Evolutionary conservation across 768 basidiomycete genomes (phyloP).

Genomic region (Chlorophyllum brunneum): DNA sequence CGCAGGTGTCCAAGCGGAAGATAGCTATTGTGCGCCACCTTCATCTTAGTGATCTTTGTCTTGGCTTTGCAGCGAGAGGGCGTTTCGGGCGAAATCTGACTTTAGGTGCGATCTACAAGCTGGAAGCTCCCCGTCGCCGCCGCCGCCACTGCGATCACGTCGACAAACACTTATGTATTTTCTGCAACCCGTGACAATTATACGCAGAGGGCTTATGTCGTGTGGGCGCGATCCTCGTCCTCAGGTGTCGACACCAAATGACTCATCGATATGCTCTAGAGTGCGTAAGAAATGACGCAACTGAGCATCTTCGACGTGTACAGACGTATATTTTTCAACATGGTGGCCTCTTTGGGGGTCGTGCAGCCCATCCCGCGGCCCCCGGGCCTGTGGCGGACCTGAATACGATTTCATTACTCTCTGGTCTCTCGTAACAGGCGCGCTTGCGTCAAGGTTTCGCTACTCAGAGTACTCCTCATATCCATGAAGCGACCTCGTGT

Average conservation of each 20-base stretch:
- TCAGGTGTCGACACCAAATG: not conserved
- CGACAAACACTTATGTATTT: not conserved
- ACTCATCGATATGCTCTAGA: not conserved
- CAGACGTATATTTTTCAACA: not conserved
- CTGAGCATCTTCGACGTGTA: not conserved
- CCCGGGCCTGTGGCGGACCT: conserved; percentile 4
- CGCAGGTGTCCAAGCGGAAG: not conserved
- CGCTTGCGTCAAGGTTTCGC: conserved; percentile 1
- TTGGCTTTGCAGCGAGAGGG: not conserved
- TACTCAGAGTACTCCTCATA: not conserved
- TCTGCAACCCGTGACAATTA: not conserved
- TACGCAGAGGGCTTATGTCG: not conserved
- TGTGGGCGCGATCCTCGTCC: not conserved
- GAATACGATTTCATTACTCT: conserved; percentile 5
- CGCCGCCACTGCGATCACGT: conserved; percentile 2
- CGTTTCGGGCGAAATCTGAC: conserved; percentile 5
- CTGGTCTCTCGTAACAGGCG: not conserved
- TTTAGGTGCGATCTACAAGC: conserved; percentile 7
- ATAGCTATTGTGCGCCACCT: conserved; percentile 8
- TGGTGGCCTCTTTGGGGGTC: not conserved
- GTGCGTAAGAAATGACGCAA: not conserved
- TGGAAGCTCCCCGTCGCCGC: conserved; percentile 1
- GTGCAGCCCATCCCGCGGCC: conserved; percentile 2
- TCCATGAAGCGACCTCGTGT: not conserved
- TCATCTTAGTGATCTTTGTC: conserved; percentile 5